Conservation (phyloP, 1,284 basidiomycete species). For the Ganoderma sp. region DNA sequence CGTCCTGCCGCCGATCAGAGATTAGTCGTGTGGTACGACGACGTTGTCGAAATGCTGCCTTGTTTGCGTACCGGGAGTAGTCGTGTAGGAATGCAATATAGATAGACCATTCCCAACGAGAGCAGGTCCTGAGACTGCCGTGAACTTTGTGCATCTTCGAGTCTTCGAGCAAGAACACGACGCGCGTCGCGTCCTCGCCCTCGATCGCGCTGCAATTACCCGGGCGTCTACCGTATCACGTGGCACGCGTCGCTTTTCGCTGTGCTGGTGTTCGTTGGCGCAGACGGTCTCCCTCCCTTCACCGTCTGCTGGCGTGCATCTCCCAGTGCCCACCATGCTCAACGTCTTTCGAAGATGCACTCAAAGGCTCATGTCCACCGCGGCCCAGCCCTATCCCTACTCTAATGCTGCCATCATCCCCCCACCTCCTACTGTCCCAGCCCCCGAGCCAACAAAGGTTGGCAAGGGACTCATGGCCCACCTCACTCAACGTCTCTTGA, state of each 20-base stretch:
- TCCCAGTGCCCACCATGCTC: conserved; percentile 36
- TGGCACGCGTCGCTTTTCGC: conserved; percentile 26
- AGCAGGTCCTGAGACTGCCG: conserved; percentile 1
- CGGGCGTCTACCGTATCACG: conserved; percentile 22
- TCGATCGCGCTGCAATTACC: neutral
- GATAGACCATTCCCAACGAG: conserved; percentile 1
- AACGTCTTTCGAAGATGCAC: conserved; percentile 38
- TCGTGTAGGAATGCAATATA: neutral
- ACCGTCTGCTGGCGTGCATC: conserved; percentile 7
- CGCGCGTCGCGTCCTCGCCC: conserved; percentile 16
- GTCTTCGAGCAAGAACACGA: neutral
- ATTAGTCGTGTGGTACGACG: neutral
- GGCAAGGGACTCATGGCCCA: conserved; percentile 85
- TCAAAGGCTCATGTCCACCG: conserved; percentile 51
- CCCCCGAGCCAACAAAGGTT: conserved; percentile 55
- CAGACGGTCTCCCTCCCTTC: conserved; percentile 1
- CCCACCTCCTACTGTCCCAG: conserved; percentile 50
- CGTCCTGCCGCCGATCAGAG: neutral
- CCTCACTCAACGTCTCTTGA: conserved; percentile 68
- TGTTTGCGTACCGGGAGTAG: neutral
- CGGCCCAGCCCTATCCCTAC: conserved; percentile 68
- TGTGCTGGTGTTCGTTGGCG: conserved; percentile 15
- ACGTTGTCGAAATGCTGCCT: neutral
- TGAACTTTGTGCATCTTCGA: neutral
- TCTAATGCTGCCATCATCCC: conserved; percentile 70